Base-by-base conservation (phyloP, 192 early-diverging fungal species). In the Jimgerdemannia lactiflua region DNA sequence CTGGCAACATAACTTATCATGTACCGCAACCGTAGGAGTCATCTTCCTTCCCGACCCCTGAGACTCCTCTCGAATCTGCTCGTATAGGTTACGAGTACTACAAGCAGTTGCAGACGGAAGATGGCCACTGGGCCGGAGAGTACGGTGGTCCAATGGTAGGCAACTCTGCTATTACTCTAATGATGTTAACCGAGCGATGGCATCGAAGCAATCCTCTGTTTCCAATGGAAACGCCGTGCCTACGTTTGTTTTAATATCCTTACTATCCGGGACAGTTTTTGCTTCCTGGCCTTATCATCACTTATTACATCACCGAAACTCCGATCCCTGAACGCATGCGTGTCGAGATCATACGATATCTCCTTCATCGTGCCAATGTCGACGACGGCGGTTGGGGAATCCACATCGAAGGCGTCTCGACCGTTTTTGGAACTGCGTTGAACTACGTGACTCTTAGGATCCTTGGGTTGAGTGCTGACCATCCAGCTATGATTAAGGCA, bases 331-430 rank as follows among this genome's bases (percentile, higher is more conserved):
- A 93, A 4, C 85, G 86, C 39, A 88, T 89, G 75, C 74, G 81
- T 40, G 84, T 88, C 4, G 98, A 98, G 86, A 86, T 98, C 72
- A 91, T 93, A 59, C 89, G 95, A 43, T 99, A 98, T 83, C 75
- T 99, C 69, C 81, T 93, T 54, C 93, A 92, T 82, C 83, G 89
- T 72, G 97, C 97, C 3, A 83, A 95, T 77, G 77, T 82, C 43
- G 91, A 90, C 39, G 96, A 98, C 75, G 98, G 98, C 44, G 98
- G 98, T 8, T 99, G 97, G 97, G 97, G 98, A 14, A 87, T 99
- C 67, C 98, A 99, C 81, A 94, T 95, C 66, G 97, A 98, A 83
- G 88, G 94, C 66, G 81, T 87, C 39, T 98, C 97, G 20, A 96
- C 97, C 3, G 95, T 94, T 10, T 99, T 99, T 85, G 97, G 97